A percentile compares a stretch with the other conserved stretches of the same genome.
phyloP scores from a whole-genome alignment of 805 yeast genomes.

The Yarrowia alimentaria region DNA sequence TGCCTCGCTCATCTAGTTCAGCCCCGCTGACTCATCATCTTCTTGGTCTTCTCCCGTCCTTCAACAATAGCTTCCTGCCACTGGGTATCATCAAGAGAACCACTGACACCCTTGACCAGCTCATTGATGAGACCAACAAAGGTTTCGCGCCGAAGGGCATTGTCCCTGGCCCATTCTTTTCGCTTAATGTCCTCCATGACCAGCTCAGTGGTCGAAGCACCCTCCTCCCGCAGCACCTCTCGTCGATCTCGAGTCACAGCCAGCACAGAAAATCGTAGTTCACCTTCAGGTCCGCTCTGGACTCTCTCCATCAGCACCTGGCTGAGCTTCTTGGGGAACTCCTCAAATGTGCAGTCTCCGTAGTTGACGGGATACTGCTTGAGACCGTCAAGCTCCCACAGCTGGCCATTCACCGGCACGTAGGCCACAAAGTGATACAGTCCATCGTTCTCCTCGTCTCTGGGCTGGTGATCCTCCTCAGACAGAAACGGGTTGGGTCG shows the following conservation, averaged over 20 bases:
- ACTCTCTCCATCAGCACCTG: constrained; percentile 50
- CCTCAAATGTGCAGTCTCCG: constrained; percentile 44
- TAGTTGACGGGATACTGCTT: constrained; percentile 56
- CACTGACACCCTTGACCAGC: constrained; percentile 46
- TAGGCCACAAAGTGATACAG: constrained; percentile 63
- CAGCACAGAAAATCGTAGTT: constrained; percentile 56
- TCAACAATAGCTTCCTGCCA: constrained; percentile 29
- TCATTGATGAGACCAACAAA: constrained; percentile 52
- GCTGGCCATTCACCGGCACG: constrained; percentile 45
- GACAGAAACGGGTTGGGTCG: constrained; percentile 48
- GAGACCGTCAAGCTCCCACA: constrained; percentile 65
- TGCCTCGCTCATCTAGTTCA: neutral
- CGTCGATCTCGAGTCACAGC: constrained; percentile 55
- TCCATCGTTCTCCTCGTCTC: constrained; percentile 48
- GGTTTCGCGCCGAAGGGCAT: constrained; percentile 53
- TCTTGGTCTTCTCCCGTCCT: constrained; percentile 25
- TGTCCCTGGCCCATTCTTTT: constrained; percentile 53
- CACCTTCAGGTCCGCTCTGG: constrained; percentile 46
- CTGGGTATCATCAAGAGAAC: constrained; percentile 31
- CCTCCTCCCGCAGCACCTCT: constrained; percentile 40
- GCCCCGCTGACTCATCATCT: constrained; percentile 16
- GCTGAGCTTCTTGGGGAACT: constrained; percentile 47
- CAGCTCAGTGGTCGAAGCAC: constrained; percentile 42
- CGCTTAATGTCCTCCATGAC: constrained; percentile 49
- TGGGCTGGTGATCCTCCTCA: constrained; percentile 30